A percentile compares a stretch with the other conserved stretches of the same genome.
These are phyloP conservation scores for Trametes cubensis DNA, from an alignment of 768 basidiomycete genomes.

Conservation along the genomic window DNA sequence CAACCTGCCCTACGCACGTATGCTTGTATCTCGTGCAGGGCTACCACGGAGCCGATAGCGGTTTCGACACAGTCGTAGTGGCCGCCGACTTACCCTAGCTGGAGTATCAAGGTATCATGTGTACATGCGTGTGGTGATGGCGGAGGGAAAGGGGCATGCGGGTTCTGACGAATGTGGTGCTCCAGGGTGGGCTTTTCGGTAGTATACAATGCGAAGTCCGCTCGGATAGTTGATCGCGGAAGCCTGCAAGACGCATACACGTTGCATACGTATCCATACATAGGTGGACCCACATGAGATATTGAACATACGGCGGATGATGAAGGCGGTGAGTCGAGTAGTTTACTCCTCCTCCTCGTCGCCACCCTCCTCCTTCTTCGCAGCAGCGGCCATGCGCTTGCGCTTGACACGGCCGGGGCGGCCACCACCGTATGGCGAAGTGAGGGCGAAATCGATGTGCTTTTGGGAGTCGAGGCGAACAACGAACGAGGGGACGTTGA, in stretches of 20 bases:
- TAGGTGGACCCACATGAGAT: slow-evolving; percentile 24
- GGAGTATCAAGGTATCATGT: no score
- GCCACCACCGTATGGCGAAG: slow-evolving; percentile 58
- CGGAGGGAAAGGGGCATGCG: background rate
- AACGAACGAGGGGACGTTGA: slow-evolving; percentile 98
- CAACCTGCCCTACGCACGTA: no score
- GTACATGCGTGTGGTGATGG: no score
- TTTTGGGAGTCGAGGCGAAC: slow-evolving; percentile 99
- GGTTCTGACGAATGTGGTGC: no score
- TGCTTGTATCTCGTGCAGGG: no score
- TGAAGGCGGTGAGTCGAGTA: slow-evolving; percentile 5
- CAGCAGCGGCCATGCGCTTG: slow-evolving; percentile 82
- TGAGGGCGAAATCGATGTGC: slow-evolving; percentile 99
- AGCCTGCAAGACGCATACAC: slow-evolving; percentile 22
- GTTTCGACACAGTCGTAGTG: no score
- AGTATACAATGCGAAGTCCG: slow-evolving; percentile 1
- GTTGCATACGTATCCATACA: slow-evolving; percentile 28
- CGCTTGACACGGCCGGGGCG: slow-evolving; percentile 91
- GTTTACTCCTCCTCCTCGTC: slow-evolving; percentile 36
- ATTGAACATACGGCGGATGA: slow-evolving; percentile 12
- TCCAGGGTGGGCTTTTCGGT: background rate
- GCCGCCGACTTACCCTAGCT: no score
- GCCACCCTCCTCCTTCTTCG: slow-evolving; percentile 91
- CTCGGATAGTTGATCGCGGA: background rate
- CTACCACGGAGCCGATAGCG: no score